Evolutionary conservation across 345 rosid genomes (phyloP), one percentile per base, ranked within the genome.

Genomic region (Eucalyptus cloeziana): DNA sequence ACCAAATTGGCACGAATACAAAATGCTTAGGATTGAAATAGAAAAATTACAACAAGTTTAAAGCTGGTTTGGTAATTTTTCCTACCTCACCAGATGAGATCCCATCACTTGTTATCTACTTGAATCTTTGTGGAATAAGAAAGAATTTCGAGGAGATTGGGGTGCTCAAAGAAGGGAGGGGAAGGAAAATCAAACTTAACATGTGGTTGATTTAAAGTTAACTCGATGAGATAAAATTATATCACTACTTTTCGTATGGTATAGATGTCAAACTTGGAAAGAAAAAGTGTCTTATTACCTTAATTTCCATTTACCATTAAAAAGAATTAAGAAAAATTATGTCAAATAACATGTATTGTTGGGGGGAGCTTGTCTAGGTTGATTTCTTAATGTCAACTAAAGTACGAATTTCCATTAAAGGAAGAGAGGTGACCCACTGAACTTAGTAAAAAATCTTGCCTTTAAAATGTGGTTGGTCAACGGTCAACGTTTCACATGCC

Each of bases 1-100:
- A 52, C 1, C 0, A 2, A 52, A 21, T 52, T 0, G 5, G 0
- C 5, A 52, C 2, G 10, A 1, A 52, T 0, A 21, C 10, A 52
- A 52, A 52, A 52, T 52, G 58, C 21, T 7, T 21, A 21, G 4
- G 58, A 52, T 1, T 8, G 58, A 52, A 21, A 3, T 52, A 5
- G 3, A 52, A 8, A 52, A 52, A 52, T 52, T 52, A 52, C 58
- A 7, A 52, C 7, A 52, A 2, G 1, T 52, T 21, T 52, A 52
- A 52, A 52, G 8, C 25, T 52, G 4, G 21, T 52, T 7, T 52
- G 10, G 5, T 52, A 52, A 52, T 52, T 52, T 52, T 52, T 8
- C 25, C 10, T 0, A 0, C 64, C 64, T 1, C n/a, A 0, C 67
- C 0, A 27, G 69, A 60, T 60, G 31, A 27, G 69, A 27, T 60